Percentiles rank a stretch among this genome's conserved stretches.
Conservation (phyloP, 768 basidiomycete genomes). For the Lactifluus rugatus region DNA sequence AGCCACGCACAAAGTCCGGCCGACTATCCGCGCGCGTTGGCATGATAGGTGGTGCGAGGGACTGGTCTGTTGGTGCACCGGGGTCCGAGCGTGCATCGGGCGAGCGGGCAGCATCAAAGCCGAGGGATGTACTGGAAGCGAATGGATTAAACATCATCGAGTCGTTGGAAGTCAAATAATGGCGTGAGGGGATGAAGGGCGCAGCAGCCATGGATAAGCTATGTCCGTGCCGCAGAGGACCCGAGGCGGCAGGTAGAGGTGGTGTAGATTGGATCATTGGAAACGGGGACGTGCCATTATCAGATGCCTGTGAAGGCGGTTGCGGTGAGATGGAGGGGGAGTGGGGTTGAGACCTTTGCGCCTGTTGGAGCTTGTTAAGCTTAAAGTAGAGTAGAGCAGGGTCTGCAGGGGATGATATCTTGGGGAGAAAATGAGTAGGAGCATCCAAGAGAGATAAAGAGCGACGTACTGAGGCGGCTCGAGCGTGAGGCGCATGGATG, state of each 20-base stretch:
- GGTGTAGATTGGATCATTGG: conserved; percentile 26
- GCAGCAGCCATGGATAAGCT: conserved; percentile 63
- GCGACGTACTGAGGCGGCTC: conserved; percentile 70
- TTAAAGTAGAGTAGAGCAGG: conserved; percentile 75
- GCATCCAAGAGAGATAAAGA: conserved; percentile 16
- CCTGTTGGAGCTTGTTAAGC: conserved; percentile 73
- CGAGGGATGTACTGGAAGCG: conserved; percentile 45
- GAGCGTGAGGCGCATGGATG: conserved; percentile 66
- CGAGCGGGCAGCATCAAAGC: conserved; percentile 32
- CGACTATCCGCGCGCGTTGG: conserved; percentile 39
- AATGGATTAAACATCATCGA: conserved; percentile 52
- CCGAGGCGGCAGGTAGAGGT: conserved; percentile 23
- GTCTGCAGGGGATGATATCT: conserved; percentile 90
- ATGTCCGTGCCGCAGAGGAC: conserved; percentile 58
- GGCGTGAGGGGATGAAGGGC: conserved; percentile 34
- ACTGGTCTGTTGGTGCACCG: conserved; percentile 42
- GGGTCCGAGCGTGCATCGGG: conserved; percentile 41
- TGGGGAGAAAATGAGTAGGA: conserved; percentile 4
- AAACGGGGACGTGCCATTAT: conserved; percentile 41
- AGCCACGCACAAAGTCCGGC: conserved; percentile 70
- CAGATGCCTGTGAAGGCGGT: conserved; percentile 32
- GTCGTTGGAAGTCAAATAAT: conserved; percentile 27
- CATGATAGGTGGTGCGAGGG: conserved; percentile 34
- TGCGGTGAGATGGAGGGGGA: conserved; percentile 62
- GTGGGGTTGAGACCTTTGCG: conserved; percentile 43